These are phyloP conservation scores for Oleoguttula mirabilis DNA, from an alignment of 495 filamentous ascomycete species.

Conservation along the genomic window DNA sequence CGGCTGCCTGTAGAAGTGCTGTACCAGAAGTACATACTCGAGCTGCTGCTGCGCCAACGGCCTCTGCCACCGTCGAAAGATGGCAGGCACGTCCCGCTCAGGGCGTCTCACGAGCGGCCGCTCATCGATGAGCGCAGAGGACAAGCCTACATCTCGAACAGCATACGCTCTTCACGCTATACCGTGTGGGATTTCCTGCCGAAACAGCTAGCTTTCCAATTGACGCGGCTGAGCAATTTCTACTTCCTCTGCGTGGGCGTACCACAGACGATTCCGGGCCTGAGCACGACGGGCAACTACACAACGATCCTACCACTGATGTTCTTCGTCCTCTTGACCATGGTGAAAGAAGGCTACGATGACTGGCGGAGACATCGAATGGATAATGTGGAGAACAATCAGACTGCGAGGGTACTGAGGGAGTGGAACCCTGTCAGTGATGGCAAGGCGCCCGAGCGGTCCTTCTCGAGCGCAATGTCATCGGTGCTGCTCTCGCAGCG, in stretches of 20 bases:
- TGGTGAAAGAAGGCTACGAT: slow-evolving; percentile 88
- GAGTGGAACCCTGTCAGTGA: slow-evolving; percentile 19
- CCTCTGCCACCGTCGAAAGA: slow-evolving; percentile 49
- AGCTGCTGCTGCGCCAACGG: slow-evolving; percentile 45
- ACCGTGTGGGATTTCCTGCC: slow-evolving; percentile 82
- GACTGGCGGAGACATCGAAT: slow-evolving; percentile 74
- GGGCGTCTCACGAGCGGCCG: slow-evolving; percentile 37
- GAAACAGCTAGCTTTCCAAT: slow-evolving; percentile 79
- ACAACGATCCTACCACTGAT: slow-evolving; percentile 78
- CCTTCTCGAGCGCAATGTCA: no score
- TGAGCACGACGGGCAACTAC: slow-evolving; percentile 81
- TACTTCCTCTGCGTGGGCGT: slow-evolving; percentile 76
- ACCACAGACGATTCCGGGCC: slow-evolving; percentile 74
- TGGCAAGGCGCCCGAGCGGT: not conserved
- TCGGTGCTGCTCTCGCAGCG: not conserved
- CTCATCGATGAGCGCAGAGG: slow-evolving; percentile 72
- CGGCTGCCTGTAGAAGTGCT: slow-evolving; percentile 1
- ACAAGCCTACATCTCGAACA: slow-evolving; percentile 61
- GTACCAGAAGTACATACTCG: slow-evolving; percentile 28
- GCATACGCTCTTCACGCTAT: slow-evolving; percentile 77
- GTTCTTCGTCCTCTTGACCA: slow-evolving; percentile 81
- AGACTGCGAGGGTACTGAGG: slow-evolving; percentile 47
- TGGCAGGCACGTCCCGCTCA: slow-evolving; percentile 60
- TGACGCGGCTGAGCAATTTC: slow-evolving; percentile 79
- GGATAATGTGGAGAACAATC: slow-evolving; percentile 81